These are phyloP conservation scores for Nicotiana benthamiana DNA, from an alignment of 257 asterid species.

Conservation along the genomic window DNA sequence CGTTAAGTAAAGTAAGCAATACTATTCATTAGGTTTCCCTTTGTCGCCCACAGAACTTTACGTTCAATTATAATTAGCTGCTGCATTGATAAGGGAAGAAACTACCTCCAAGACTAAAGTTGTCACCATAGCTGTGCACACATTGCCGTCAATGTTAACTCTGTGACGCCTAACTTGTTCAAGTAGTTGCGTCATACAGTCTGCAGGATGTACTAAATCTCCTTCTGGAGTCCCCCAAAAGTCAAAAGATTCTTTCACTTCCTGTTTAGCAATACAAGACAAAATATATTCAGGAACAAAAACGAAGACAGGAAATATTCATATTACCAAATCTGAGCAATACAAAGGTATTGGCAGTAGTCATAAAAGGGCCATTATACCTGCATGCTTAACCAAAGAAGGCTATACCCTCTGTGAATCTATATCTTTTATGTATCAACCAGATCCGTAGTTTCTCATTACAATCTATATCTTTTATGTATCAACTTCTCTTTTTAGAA, in stretches of 20 bases:
- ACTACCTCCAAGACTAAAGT: slow-evolving; percentile 90
- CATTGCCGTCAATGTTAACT: slow-evolving; percentile 97
- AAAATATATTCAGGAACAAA: background rate
- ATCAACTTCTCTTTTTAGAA: background rate
- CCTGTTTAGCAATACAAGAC: slow-evolving; percentile 35
- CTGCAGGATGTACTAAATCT: slow-evolving; percentile 82
- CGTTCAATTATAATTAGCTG: background rate
- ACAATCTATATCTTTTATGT: background rate
- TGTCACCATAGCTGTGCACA: slow-evolving; percentile 93
- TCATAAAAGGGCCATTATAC: background rate
- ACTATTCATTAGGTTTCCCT: background rate
- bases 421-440: no score
- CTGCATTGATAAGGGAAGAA: background rate
- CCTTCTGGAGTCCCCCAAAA: slow-evolving; percentile 94
- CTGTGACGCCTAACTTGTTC: slow-evolving; percentile 83
- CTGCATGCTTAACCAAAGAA: background rate
- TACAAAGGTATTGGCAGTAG: background rate
- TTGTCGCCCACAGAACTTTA: background rate
- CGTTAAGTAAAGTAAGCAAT: background rate
- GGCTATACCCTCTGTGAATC: background rate
- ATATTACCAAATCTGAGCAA: background rate
- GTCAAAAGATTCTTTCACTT: slow-evolving; percentile 70
- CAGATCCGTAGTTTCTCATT: background rate
- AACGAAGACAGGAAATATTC: background rate
- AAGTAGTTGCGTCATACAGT: slow-evolving; percentile 82